Conservation (phyloP, 2,329 filamentous ascomycete genomes). For the Tolypocladium paradoxum region DNA sequence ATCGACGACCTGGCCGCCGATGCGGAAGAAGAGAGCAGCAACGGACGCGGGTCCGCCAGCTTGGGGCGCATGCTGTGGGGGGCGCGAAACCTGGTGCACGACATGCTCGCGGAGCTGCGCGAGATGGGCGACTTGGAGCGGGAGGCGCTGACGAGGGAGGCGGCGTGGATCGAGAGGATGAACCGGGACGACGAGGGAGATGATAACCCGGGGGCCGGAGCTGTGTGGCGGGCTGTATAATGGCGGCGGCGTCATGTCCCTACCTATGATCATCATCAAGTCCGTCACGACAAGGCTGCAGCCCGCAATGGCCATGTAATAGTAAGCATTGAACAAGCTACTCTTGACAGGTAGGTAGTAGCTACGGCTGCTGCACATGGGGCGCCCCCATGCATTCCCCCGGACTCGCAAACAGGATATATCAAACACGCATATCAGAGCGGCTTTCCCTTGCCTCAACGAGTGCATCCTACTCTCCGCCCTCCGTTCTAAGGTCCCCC, state of each 20-base stretch:
- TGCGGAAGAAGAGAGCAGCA: constrained; percentile 14
- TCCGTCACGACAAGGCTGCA: not conserved
- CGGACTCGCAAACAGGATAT: not conserved
- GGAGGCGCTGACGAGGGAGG: constrained; percentile 45
- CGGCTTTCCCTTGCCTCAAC: not conserved
- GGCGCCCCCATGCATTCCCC: not conserved
- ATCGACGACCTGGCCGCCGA: constrained; percentile 16
- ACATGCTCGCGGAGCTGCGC: constrained; percentile 53
- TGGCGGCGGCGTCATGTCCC: not conserved
- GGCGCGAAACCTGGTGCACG: constrained; percentile 37
- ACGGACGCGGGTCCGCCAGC: constrained; percentile 17
- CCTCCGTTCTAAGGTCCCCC: not conserved
- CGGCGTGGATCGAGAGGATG: constrained; percentile 46
- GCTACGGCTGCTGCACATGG: not conserved
- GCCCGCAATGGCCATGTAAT: not conserved
- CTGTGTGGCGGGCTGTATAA: constrained; percentile 34
- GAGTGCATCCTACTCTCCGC: not conserved
- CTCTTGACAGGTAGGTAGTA: not conserved
- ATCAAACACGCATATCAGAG: not conserved
- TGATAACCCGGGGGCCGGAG: constrained; percentile 29
- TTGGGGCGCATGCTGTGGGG: constrained; percentile 36
- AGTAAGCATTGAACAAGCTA: not conserved
- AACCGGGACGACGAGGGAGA: constrained; percentile 31
- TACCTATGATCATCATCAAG: not conserved
- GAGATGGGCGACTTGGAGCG: constrained; percentile 51